Evolutionary conservation across 2,329 filamentous ascomycete species (phyloP).

Genomic region (Lachnum nothofagi): DNA sequence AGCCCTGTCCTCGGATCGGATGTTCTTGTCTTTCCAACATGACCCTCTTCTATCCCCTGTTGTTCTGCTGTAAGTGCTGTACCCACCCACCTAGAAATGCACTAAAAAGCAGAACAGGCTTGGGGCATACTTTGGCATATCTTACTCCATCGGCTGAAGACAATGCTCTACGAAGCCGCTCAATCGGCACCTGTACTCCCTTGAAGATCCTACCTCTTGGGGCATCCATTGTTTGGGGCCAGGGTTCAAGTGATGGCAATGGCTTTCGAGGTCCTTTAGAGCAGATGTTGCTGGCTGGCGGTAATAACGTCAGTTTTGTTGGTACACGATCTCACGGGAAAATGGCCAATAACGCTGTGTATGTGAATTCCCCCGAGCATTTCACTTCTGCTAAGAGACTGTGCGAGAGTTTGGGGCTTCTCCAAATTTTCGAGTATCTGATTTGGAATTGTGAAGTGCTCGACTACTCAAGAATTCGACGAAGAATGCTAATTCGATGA

Average conservation of each 20-base stretch:
- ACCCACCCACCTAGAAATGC: not conserved
- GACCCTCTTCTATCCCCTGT: not conserved
- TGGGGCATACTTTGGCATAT: not conserved
- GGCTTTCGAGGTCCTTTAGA: slow-evolving; percentile 3
- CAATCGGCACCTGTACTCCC: not conserved
- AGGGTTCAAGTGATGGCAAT: not conserved
- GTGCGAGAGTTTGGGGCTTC: too few species aligned
- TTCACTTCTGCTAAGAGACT: too few species aligned
- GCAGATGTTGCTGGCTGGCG: slow-evolving; percentile 12
- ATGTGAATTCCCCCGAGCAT: too few species aligned
- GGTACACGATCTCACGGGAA: slow-evolving; percentile 36
- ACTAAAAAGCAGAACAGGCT: not conserved
- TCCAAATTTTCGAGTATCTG: too few species aligned
- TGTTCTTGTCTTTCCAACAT: not conserved
- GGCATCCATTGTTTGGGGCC: slow-evolving; percentile 4
- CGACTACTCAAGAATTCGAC: too few species aligned
- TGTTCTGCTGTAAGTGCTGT: not conserved
- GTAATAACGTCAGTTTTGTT: slow-evolving; percentile 36
- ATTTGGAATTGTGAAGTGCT: too few species aligned
- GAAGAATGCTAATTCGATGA: too few species aligned
- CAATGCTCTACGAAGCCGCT: not conserved
- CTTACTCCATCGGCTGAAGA: not conserved
- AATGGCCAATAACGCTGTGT: slow-evolving; percentile 40
- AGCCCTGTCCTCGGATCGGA: not conserved
- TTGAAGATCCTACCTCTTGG: slow-evolving; percentile 27